phyloP scores from a whole-genome alignment of 257 asterid genomes.

The Scutellaria baicalensis region DNA sequence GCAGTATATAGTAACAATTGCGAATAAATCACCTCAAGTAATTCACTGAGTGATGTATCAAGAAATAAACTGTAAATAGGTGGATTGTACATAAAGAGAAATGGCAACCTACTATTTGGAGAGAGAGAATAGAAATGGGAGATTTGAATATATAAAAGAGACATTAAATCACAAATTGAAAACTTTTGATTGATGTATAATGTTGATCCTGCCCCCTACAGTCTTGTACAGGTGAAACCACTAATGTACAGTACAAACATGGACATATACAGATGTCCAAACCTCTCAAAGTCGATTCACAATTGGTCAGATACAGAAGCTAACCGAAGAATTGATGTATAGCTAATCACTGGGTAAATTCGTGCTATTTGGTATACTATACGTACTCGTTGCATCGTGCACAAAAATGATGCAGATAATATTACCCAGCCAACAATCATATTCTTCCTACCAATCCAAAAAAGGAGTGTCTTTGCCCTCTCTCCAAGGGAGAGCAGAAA shows the following conservation, averaged over 20 bases:
- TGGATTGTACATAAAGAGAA: too few species aligned
- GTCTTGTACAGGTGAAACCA: slow-evolving; percentile 28
- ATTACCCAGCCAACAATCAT: slow-evolving; percentile 21
- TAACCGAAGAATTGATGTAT: slow-evolving; percentile 18
- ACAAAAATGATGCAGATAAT: slow-evolving; percentile 26
- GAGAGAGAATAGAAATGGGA: too few species aligned
- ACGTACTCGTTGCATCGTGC: slow-evolving; percentile 26
- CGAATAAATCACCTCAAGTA: too few species aligned
- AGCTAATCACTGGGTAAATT: slow-evolving; percentile 18
- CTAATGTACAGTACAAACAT: slow-evolving; percentile 47
- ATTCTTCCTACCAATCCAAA: slow-evolving; percentile 19
- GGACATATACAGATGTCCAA: slow-evolving; percentile 19
- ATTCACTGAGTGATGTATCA: too few species aligned
- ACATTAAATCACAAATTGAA: not conserved
- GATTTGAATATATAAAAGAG: too few species aligned
- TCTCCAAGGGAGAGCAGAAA: slow-evolving; percentile 21
- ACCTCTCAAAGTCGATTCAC: slow-evolving; percentile 18
- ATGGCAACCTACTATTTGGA: too few species aligned
- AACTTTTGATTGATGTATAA: slow-evolving; percentile 14
- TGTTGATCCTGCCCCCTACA: slow-evolving; percentile 32
- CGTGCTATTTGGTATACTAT: slow-evolving; percentile 10
- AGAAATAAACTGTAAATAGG: too few species aligned
- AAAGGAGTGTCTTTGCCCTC: slow-evolving; percentile 20
- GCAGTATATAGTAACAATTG: too few species aligned
- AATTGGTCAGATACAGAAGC: slow-evolving; percentile 35